phyloP scores from a whole-genome alignment of 257 asterid species.

The Nicotiana otophora region DNA sequence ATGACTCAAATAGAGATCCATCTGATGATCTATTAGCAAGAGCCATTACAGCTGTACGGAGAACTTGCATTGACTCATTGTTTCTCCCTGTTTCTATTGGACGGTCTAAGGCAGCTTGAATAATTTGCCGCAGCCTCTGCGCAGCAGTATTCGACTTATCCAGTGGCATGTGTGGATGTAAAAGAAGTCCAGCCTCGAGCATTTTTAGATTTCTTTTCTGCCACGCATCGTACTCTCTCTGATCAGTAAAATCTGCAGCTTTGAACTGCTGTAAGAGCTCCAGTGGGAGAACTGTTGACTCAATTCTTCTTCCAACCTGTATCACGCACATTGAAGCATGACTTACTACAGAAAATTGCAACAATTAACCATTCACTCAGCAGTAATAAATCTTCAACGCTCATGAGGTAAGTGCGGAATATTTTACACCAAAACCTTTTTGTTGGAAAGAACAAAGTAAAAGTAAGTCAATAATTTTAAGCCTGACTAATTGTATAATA shows the following conservation, averaged over 20 bases:
- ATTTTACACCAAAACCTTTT: background rate
- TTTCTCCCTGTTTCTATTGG: conserved; percentile 98
- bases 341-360: background rate
- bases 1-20: conserved; percentile 60
- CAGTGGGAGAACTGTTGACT: conserved; percentile 77
- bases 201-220: conserved; percentile 86
- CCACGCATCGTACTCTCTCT: conserved; percentile 80
- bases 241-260: conserved; percentile 85
- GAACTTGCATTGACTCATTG: conserved; percentile 95
- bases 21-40: conserved; percentile 78
- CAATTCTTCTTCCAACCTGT: conserved; percentile 81
- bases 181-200: conserved; percentile 92
- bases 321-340: conserved; percentile 9
- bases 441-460: background rate
- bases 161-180: conserved; percentile 77
- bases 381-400: background rate
- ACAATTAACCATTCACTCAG: background rate
- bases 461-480: background rate
- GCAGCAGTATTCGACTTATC: conserved; percentile 68
- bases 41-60: conserved; percentile 78
- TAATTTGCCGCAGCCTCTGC: conserved; percentile 70
- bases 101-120: conserved; percentile 67
- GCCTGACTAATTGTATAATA: background rate
- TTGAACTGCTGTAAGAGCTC: conserved; percentile 98
- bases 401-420: background rate